Evolutionary conservation across 768 basidiomycete species (phyloP).

Genomic region (Termitomyces sp.): DNA sequence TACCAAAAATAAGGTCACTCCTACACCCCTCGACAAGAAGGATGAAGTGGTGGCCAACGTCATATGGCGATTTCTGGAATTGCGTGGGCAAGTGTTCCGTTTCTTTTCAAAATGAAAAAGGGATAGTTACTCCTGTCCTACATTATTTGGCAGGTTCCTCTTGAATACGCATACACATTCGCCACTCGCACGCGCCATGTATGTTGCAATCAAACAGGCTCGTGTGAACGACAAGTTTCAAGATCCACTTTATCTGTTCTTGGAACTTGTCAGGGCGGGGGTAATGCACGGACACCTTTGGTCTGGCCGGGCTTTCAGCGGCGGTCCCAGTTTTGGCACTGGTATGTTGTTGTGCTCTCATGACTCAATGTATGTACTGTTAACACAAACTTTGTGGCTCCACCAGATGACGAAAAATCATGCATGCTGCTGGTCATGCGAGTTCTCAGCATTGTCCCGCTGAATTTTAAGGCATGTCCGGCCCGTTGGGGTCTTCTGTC

Average conservation of each 20-base stretch:
- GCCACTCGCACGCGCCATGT: slow-evolving; percentile 86
- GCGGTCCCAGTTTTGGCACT: slow-evolving; percentile 91
- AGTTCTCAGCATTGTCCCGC: slow-evolving; percentile 89
- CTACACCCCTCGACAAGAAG: slow-evolving; percentile 82
- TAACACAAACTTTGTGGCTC: slow-evolving; percentile 15
- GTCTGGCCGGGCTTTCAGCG: slow-evolving; percentile 84
- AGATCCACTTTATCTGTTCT: slow-evolving; percentile 89
- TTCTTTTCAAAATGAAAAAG: neutral
- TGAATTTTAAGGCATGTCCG: slow-evolving; percentile 81
- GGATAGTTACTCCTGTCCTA: slow-evolving; percentile 7
- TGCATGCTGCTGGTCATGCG: slow-evolving; percentile 96
- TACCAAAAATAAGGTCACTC: slow-evolving; percentile 62
- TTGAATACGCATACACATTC: slow-evolving; percentile 86
- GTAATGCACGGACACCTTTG: slow-evolving; percentile 94
- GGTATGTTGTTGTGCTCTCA: slow-evolving; percentile 47
- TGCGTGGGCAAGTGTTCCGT: slow-evolving; percentile 36
- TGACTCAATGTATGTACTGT: slow-evolving; percentile 13
- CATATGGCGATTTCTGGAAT: slow-evolving; percentile 95
- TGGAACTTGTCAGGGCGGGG: slow-evolving; percentile 94
- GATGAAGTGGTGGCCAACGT: slow-evolving; percentile 98
- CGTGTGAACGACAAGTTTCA: slow-evolving; percentile 98
- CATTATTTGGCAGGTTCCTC: slow-evolving; percentile 59
- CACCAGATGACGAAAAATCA: slow-evolving; percentile 84
- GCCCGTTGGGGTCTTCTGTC: slow-evolving; percentile 1
- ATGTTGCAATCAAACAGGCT: slow-evolving; percentile 68